Evolutionary conservation across 1,139 yeast species (phyloP).

Genomic region (Hyphopichia fennica): DNA sequence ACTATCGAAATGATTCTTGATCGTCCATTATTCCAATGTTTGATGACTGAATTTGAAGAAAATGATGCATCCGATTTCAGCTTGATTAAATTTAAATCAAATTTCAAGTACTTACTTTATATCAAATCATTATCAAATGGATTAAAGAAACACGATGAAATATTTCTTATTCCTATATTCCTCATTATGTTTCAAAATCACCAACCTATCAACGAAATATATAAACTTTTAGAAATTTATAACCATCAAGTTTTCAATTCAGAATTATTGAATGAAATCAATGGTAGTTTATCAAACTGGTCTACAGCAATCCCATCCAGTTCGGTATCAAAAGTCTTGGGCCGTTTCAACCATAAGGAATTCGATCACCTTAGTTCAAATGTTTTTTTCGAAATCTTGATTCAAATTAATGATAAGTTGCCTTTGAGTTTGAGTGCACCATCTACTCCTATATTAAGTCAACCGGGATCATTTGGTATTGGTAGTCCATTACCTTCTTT

Average conservation of each 20-base stretch:
- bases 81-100: constrained; percentile 18
- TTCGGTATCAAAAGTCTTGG: constrained; percentile 22
- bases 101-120: constrained; percentile 33
- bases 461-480: constrained; percentile 10
- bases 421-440: constrained; percentile 50
- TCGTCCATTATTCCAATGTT: constrained; percentile 34
- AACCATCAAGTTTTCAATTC: constrained; percentile 33
- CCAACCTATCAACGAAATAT: constrained; percentile 27
- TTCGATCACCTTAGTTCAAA: constrained; percentile 33
- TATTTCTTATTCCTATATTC: constrained; percentile 39
- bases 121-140: constrained; percentile 40
- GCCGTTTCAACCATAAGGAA: constrained; percentile 25
- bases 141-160: constrained; percentile 40
- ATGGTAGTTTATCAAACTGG: constrained; percentile 31
- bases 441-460: constrained; percentile 38
- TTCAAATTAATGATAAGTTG: constrained; percentile 41
- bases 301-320: constrained; percentile 14
- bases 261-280: constrained; percentile 26
- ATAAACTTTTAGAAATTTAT: constrained; percentile 31
- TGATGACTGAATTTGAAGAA: constrained; percentile 18
- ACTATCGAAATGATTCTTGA: constrained; percentile 22
- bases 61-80: constrained; percentile 9
- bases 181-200: constrained; percentile 28
- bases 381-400: constrained; percentile 33
- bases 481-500: constrained; percentile 5